Conservation (phyloP, 2,329 filamentous ascomycete species). For the Epichloe festucae region DNA sequence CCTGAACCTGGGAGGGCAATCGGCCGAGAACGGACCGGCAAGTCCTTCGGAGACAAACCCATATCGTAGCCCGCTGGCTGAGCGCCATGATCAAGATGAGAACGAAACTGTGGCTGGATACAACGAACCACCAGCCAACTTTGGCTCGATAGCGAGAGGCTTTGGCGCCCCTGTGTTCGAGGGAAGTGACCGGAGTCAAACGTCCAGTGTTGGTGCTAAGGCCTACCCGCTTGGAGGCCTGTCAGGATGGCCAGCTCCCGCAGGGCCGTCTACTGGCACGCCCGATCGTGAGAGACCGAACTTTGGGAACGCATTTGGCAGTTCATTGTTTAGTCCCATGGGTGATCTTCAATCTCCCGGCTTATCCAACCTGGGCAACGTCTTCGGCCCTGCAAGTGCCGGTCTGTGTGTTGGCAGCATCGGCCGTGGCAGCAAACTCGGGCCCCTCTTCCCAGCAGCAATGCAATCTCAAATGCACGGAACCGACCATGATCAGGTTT, state of each 20-base stretch:
- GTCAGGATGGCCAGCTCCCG: conserved; percentile 47
- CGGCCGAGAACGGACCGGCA: conserved; percentile 54
- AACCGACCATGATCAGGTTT: conserved; percentile 50
- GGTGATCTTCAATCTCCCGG: conserved; percentile 68
- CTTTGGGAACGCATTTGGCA: conserved; percentile 55
- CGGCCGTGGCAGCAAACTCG: conserved; percentile 67
- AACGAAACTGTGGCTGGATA: conserved; percentile 35
- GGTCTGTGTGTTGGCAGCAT: conserved; percentile 50
- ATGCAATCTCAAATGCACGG: conserved; percentile 87
- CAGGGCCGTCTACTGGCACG: conserved; percentile 46
- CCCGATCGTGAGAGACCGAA: conserved; percentile 51
- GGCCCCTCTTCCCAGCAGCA: conserved; percentile 72
- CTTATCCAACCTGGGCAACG: conserved; percentile 51
- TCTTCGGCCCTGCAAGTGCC: conserved; percentile 53
- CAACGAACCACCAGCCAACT: conserved; percentile 31
- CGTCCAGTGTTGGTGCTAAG: conserved; percentile 73
- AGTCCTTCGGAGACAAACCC: conserved; percentile 95
- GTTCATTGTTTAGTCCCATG: conserved; percentile 64
- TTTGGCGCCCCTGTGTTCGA: conserved; percentile 42
- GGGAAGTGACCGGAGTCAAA: conserved; percentile 82
- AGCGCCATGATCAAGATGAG: conserved; percentile 54
- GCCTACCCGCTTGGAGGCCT: conserved; percentile 55
- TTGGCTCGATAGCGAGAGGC: conserved; percentile 41
- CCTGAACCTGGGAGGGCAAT: conserved; percentile 42
- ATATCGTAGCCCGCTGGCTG: conserved; percentile 78